Evolutionary conservation across 768 basidiomycete species (phyloP), one percentile per base, ranked within the genome.

Genomic region (Boletus insuetus): DNA sequence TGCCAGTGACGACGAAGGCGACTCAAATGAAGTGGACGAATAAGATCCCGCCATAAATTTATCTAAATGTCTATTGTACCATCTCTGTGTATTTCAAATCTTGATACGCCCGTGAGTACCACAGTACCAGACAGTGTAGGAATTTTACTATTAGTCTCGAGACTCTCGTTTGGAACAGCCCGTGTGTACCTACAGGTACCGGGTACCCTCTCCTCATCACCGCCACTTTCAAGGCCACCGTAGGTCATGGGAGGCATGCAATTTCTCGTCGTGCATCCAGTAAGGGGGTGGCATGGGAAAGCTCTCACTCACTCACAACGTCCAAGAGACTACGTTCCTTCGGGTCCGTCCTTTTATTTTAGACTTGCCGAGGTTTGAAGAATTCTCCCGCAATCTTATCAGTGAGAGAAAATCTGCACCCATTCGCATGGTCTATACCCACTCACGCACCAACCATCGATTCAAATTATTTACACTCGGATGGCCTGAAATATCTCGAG

Each of bases 1-100:
- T 16, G 29, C 12, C 16, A 64, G 59, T 38, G 58, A 56, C 0
- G 66, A 66, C 0, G 66, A 66, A 2, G 64, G 58, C 2, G 34
- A 34, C 13, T 14, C 34, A 4, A 14, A 34, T 12, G 34, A 35
- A 6, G 34, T 12, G 1, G 53, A 63, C 1, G 66, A 59, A 37
- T 62, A 51, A 14, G 26, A 42, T 51, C 40, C 29, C 38, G 20
- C 5, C 22, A 26, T 47, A 16, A 40, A 49, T 43, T 20, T 48
- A 45, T 46, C 8, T 32, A 20, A 55, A 39, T 32, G 47, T 48
- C 31, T 46, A 55, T 38, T 46, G 19, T 32, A 53, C 39, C 4
- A 46, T 35, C 32, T 34, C 31, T 6, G 16, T 66, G 55, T 60
- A 60, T 43, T 51, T 22, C n/a, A 19, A 41, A 41, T 41, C 43